Evolutionary conservation across 192 early-diverging fungal species (phyloP).

Genomic region (Coemansia sp.): DNA sequence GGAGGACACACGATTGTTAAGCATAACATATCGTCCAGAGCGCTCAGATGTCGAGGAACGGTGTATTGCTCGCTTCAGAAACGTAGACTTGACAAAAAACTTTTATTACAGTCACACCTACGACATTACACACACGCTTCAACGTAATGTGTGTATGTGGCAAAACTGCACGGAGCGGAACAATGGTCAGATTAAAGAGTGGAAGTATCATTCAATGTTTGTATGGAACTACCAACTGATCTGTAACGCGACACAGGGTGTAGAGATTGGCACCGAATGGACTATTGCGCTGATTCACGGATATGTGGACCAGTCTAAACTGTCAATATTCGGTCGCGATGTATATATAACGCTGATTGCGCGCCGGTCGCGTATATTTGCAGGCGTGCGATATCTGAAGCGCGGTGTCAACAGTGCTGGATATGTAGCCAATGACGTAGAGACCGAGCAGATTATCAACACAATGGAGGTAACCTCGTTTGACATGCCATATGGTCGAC

Average conservation of each 20-base stretch:
- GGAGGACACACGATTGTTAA: slow-evolving; percentile 79
- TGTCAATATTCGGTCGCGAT: slow-evolving; percentile 88
- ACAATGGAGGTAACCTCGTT: slow-evolving; percentile 91
- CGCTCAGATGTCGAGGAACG: slow-evolving; percentile 73
- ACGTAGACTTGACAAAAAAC: slow-evolving; percentile 90
- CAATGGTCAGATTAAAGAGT: neutral
- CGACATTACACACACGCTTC: slow-evolving; percentile 88
- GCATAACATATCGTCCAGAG: slow-evolving; percentile 68
- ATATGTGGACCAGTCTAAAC: slow-evolving; percentile 95
- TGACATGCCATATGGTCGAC: slow-evolving; percentile 58
- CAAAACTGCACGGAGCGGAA: neutral
- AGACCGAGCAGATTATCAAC: slow-evolving; percentile 96
- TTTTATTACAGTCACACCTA: slow-evolving; percentile 98
- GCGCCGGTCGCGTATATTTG: slow-evolving; percentile 88
- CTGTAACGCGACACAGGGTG: slow-evolving; percentile 46
- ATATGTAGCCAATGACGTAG: slow-evolving; percentile 98
- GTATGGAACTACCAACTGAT: slow-evolving; percentile 87
- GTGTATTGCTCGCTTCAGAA: slow-evolving; percentile 83
- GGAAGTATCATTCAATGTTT: slow-evolving; percentile 80
- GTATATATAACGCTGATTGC: slow-evolving; percentile 94
- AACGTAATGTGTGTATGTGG: slow-evolving; percentile 63
- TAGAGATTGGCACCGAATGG: slow-evolving; percentile 42
- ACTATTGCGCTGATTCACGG: slow-evolving; percentile 75
- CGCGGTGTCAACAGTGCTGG: slow-evolving; percentile 93
- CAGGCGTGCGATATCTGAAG: slow-evolving; percentile 94